These are phyloP conservation scores for Coemansia reversa DNA, from an alignment of 192 early-diverging fungal genomes.

Conservation along the genomic window DNA sequence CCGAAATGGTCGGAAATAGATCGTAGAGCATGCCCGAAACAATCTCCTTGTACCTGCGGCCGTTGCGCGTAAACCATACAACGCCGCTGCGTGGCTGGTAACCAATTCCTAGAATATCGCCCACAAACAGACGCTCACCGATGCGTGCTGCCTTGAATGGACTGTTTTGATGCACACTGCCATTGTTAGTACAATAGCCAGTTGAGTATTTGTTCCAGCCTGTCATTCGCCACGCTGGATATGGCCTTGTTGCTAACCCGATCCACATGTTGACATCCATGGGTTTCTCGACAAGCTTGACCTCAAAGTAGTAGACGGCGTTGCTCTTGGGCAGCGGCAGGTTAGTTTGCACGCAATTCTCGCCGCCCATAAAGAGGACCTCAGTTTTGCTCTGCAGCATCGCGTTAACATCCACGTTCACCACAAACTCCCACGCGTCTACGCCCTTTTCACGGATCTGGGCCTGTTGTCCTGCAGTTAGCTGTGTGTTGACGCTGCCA, in stretches of 20 bases:
- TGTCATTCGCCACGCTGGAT: conserved; percentile 68
- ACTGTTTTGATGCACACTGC: conserved; percentile 66
- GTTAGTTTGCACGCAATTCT: conserved; percentile 76
- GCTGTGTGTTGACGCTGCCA: conserved; percentile 71
- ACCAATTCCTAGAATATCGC: conserved; percentile 77
- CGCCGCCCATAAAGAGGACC: conserved; percentile 69
- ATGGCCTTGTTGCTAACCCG: conserved; percentile 75
- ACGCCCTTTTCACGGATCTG: conserved; percentile 82
- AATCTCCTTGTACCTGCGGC: conserved; percentile 67
- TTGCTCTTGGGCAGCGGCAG: conserved; percentile 75
- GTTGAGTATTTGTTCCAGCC: conserved; percentile 78
- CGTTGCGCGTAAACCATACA: conserved; percentile 76
- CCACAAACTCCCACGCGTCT: conserved; percentile 79
- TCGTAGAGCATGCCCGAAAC: conserved; percentile 71
- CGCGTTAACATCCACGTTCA: conserved; percentile 61
- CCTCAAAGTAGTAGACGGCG: conserved; percentile 83
- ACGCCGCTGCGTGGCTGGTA: conserved; percentile 73
- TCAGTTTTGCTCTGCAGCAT: conserved; percentile 72
- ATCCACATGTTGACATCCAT: conserved; percentile 64
- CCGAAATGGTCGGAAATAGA: conserved; percentile 59
- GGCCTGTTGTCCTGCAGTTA: conserved; percentile 71
- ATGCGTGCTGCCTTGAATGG: conserved; percentile 63
- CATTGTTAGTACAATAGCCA: conserved; percentile 67
- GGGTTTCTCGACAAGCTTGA: conserved; percentile 76
- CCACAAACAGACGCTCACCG: conserved; percentile 66